A percentile compares a stretch with the other conserved stretches of the same genome.
Conservation (phyloP, 352 stramenopile genomes). For the Globisporangium radiosum region DNA sequence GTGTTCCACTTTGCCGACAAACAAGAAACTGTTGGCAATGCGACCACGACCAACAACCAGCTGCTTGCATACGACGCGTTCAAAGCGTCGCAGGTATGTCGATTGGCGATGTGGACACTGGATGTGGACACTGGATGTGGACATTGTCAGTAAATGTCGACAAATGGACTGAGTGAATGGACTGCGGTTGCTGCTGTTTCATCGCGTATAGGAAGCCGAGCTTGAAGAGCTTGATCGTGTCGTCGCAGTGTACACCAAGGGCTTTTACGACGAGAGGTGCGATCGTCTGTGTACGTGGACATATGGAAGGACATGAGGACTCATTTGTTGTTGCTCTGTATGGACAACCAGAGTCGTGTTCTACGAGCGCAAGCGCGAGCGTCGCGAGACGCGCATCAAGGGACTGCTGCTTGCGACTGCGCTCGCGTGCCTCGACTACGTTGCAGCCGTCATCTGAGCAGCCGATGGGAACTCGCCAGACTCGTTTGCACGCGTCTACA, state of each 20-base stretch:
- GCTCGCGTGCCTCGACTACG: slow-evolving; percentile 50
- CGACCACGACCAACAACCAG: slow-evolving; percentile 28
- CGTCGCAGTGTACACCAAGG: slow-evolving; percentile 60
- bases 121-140: not conserved
- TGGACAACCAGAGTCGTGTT: slow-evolving; percentile 34
- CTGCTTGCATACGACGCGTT: slow-evolving; percentile 55
- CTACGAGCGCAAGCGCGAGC: slow-evolving; percentile 52
- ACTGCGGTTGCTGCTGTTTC: not conserved
- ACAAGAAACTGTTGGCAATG: slow-evolving; percentile 14
- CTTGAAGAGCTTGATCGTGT: slow-evolving; percentile 56
- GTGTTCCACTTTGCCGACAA: slow-evolving; percentile 69
- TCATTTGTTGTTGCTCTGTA: not conserved
- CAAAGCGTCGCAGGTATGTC: slow-evolving; percentile 44
- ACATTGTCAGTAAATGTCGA: not conserved
- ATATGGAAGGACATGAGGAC: not conserved
- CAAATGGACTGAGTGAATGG: not conserved
- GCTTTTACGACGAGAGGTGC: slow-evolving; percentile 58
- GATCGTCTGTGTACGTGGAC: not conserved
- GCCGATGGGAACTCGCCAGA: too few relatives aligned
- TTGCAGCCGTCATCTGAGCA: slow-evolving; percentile 30
- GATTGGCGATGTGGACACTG: not conserved
- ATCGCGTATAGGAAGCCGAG: slow-evolving; percentile 27
- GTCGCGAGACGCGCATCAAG: slow-evolving; percentile 44
- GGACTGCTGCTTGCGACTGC: slow-evolving; percentile 37
- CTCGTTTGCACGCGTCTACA: too few relatives aligned